Conservation (phyloP, 179 eudicot species). For the Gypsophila paniculata region DNA sequence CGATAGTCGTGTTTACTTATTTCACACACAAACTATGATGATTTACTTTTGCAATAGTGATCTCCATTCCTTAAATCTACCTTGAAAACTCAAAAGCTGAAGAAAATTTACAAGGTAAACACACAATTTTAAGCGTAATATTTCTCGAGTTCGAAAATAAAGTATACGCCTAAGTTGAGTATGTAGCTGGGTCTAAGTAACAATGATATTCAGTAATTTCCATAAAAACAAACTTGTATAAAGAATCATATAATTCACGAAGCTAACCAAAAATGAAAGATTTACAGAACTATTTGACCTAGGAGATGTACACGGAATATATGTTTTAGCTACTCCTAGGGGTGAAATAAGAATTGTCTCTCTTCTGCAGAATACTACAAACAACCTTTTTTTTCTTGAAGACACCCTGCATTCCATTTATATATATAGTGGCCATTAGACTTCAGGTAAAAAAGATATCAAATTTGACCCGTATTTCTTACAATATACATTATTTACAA, state of each 20-base stretch:
- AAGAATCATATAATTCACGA: not conserved
- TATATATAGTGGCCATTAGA: not conserved
- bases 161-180: not conserved
- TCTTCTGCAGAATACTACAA: not conserved
- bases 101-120: not conserved
- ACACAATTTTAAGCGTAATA: not conserved
- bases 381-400: too few relatives aligned
- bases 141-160: not conserved
- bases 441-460: not conserved
- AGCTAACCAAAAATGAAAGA: not conserved
- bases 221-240: not conserved
- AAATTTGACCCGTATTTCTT: too few relatives aligned
- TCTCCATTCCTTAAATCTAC: not conserved
- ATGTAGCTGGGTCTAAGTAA: not conserved
- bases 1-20: not conserved
- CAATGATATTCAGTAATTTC: not conserved
- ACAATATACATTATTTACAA: not conserved
- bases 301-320: not conserved
- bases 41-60: slow-evolving; percentile 4
- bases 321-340: not conserved
- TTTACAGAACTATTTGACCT: not conserved
- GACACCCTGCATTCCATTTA: not conserved
- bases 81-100: not conserved
- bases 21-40: not conserved
- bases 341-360: slow-evolving; percentile 1